These are phyloP conservation scores for Sugiyamaella grinbergsii DNA, from an alignment of 1,139 yeast species.

Conservation along the genomic window DNA sequence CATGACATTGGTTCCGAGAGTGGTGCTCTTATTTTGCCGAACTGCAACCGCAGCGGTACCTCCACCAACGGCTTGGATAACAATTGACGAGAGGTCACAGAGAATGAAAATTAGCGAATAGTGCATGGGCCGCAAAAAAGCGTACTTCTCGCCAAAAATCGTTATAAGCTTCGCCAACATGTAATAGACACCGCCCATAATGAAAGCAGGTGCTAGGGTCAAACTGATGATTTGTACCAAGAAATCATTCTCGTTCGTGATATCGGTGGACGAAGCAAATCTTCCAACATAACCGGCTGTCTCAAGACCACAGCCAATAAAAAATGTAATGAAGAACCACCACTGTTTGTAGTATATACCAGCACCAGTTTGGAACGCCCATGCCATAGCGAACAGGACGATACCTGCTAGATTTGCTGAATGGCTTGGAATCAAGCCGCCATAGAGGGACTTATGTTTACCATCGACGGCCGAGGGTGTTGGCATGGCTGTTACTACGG, in stretches of 20 bases:
- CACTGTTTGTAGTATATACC: conserved; percentile 59
- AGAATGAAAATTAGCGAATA: conserved; percentile 70
- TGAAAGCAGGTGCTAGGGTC: conserved; percentile 84
- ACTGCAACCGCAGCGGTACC: conserved; percentile 57
- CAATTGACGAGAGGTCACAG: conserved; percentile 66
- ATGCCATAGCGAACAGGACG: conserved; percentile 51
- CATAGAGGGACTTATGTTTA: conserved; percentile 40
- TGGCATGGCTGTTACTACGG: conserved; percentile 3
- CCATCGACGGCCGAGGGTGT: conserved; percentile 10
- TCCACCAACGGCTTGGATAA: conserved; percentile 77
- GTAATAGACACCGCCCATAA: conserved; percentile 86
- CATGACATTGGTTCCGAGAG: conserved; percentile 71
- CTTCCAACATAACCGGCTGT: conserved; percentile 73
- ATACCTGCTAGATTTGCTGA: conserved; percentile 56
- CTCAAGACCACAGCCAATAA: conserved; percentile 64
- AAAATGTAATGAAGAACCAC: conserved; percentile 71
- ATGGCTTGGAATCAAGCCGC: conserved; percentile 48
- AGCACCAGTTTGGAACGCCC: conserved; percentile 45
- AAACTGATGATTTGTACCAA: conserved; percentile 68
- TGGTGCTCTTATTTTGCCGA: conserved; percentile 38
- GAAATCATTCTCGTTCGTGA: conserved; percentile 48
- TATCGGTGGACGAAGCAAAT: conserved; percentile 49
- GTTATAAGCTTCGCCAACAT: conserved; percentile 72
- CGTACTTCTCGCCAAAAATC: conserved; percentile 63
- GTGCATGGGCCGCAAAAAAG: conserved; percentile 70